Percentiles rank a stretch among this genome's conserved stretches.
Evolutionary conservation across 495 filamentous ascomycete genomes (phyloP).

Genomic region (Annulohypoxylon maeteangense): DNA sequence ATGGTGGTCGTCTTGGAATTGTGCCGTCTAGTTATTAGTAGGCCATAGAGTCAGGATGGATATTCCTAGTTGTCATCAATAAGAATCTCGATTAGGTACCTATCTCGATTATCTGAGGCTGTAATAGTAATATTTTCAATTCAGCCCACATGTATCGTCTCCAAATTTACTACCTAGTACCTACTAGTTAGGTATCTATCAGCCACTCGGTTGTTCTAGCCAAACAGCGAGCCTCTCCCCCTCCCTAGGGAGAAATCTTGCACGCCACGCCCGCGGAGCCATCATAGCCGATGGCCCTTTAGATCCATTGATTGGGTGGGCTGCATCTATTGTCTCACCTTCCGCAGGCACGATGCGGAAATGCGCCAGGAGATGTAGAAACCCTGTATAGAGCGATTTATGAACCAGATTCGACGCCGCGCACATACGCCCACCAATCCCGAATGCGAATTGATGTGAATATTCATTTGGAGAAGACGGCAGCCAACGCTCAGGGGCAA

Average conservation of each 20-base stretch:
- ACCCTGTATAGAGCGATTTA: slow-evolving; percentile 74
- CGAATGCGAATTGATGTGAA: slow-evolving; percentile 75
- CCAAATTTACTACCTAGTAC: too few relatives aligned
- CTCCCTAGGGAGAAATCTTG: slow-evolving; percentile 29
- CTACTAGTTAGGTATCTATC: background rate
- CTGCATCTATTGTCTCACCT: slow-evolving; percentile 25
- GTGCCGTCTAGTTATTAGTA: slow-evolving; percentile 57
- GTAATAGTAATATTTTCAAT: background rate
- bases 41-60: too few relatives aligned
- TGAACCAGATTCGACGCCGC: slow-evolving; percentile 76
- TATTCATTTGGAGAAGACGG: slow-evolving; percentile 60
- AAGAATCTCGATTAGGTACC: too few relatives aligned
- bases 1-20: slow-evolving; percentile 62
- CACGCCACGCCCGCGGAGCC: slow-evolving; percentile 29
- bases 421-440: slow-evolving; percentile 77
- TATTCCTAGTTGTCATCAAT: too few relatives aligned
- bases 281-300: slow-evolving; percentile 16
- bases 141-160: background rate
- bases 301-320: slow-evolving; percentile 29
- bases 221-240: slow-evolving; percentile 28
- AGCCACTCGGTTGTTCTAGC: slow-evolving; percentile 24
- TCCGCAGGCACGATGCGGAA: slow-evolving; percentile 55
- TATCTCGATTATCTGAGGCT: background rate
- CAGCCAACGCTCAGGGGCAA: slow-evolving; percentile 75
- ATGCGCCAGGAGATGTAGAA: slow-evolving; percentile 72